Conservation (phyloP, 2,329 filamentous ascomycete genomes). For the Ascochyta clinopodiicola region DNA sequence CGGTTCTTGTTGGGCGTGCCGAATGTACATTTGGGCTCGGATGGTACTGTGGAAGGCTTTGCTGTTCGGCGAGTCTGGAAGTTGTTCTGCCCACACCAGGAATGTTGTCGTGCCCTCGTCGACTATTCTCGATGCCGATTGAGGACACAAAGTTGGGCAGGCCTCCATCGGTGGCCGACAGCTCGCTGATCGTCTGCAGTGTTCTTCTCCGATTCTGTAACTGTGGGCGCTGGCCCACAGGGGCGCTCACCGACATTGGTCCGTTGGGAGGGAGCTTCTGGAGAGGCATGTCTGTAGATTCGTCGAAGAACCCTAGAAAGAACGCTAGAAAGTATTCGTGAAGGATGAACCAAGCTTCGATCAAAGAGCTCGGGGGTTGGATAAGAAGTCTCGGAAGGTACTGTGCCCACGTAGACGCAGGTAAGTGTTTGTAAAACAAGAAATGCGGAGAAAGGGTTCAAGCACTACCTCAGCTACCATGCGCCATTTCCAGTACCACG, state of each 20-base stretch:
- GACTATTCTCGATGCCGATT: conserved; percentile 8
- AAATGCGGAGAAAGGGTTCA: conserved; percentile 16
- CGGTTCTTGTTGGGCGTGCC: conserved; percentile 1
- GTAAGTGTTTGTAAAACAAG: not conserved
- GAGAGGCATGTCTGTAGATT: conserved; percentile 22
- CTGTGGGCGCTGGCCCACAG: conserved; percentile 7
- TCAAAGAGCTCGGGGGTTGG: not conserved
- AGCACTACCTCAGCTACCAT: conserved; percentile 4
- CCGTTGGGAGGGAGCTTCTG: conserved; percentile 25
- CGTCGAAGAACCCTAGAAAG: too few species aligned
- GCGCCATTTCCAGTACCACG: conserved; percentile 21
- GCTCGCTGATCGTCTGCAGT: conserved; percentile 39
- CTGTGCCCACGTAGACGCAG: not conserved
- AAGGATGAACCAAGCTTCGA: not conserved
- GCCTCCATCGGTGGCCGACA: conserved; percentile 23
- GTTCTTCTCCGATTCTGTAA: conserved; percentile 33
- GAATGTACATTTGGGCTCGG: conserved; percentile 1
- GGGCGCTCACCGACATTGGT: conserved; percentile 4
- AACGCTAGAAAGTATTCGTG: too few species aligned
- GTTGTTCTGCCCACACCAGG: conserved; percentile 1
- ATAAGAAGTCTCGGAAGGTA: not conserved
- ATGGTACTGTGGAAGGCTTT: conserved; percentile 26
- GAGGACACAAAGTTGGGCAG: conserved; percentile 20
- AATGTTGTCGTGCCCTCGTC: conserved; percentile 4
- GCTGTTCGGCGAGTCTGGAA: conserved; percentile 18